Evolutionary conservation across 345 rosid genomes (phyloP).

Genomic region (Crucihimalaya himalaica): DNA sequence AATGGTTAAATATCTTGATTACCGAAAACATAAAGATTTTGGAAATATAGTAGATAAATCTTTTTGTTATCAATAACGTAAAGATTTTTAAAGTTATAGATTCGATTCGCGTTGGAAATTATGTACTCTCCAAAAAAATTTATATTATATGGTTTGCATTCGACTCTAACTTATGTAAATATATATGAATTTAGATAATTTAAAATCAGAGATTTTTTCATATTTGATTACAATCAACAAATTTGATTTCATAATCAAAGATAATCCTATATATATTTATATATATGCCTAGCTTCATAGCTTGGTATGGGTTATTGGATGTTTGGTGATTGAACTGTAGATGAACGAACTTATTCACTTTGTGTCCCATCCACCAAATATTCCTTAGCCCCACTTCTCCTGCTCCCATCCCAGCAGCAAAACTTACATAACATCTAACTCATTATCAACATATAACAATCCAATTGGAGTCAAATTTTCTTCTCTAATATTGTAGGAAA

Average conservation of each 20-base stretch:
- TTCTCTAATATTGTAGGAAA: neutral
- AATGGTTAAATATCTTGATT: too few relatives aligned
- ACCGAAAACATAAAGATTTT: too few relatives aligned
- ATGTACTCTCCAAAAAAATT: too few relatives aligned
- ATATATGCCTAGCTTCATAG: constrained; percentile 3
- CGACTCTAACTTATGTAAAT: too few relatives aligned
- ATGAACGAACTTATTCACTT: constrained; percentile 39
- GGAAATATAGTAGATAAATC: too few relatives aligned
- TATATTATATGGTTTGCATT: too few relatives aligned
- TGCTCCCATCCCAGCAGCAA: constrained; percentile 41
- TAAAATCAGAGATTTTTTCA: too few relatives aligned
- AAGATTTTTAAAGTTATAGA: too few relatives aligned
- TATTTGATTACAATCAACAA: too few relatives aligned
- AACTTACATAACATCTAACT: constrained; percentile 1
- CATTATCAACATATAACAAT: neutral
- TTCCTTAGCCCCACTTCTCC: constrained; percentile 32
- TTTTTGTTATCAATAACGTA: too few relatives aligned
- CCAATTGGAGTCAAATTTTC: neutral
- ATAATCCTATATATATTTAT: neutral
- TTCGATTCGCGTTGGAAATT: too few relatives aligned
- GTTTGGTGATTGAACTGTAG: constrained; percentile 32
- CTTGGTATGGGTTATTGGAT: constrained; percentile 15
- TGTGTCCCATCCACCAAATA: constrained; percentile 42
- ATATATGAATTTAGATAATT: too few relatives aligned
- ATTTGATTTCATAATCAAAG: neutral